Percentiles rank a stretch among this genome's conserved stretches.
These are phyloP conservation scores for Pythium vanterpoolii DNA, from an alignment of 352 stramenopile genomes.

Conservation along the genomic window DNA sequence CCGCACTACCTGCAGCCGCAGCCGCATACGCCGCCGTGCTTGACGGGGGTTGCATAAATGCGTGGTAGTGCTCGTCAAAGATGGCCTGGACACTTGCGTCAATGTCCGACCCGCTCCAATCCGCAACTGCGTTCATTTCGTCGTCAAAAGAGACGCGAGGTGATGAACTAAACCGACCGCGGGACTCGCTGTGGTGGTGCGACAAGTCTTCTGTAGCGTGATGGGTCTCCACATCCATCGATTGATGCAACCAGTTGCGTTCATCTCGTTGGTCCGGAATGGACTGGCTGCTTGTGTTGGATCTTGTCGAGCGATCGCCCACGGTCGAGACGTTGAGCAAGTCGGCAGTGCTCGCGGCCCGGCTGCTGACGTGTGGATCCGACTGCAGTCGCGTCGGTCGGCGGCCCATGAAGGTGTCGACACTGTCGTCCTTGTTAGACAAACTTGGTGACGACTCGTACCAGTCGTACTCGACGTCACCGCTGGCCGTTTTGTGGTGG, in stretches of 20 bases:
- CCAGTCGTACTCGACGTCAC: constrained; percentile 19
- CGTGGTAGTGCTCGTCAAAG: constrained; percentile 9
- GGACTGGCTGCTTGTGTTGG: constrained; percentile 7
- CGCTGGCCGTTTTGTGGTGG: constrained; percentile 12
- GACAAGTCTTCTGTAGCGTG: background rate
- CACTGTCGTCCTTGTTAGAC: background rate
- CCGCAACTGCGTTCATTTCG: constrained; percentile 8
- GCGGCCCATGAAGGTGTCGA: constrained; percentile 25
- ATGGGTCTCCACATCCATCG: background rate
- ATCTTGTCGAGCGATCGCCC: constrained; percentile 13
- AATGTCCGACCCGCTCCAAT: constrained; percentile 9
- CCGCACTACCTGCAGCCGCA: background rate
- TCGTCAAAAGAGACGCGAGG: constrained; percentile 16
- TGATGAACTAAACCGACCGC: background rate
- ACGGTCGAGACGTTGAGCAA: constrained; percentile 19
- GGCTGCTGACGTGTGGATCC: constrained; percentile 16
- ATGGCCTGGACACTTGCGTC: constrained; percentile 13
- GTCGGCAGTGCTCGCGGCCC: constrained; percentile 13
- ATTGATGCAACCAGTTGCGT: background rate
- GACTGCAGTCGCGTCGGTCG: constrained; percentile 2
- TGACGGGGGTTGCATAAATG: background rate
- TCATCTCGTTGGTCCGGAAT: background rate
- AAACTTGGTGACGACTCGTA: constrained; percentile 11
- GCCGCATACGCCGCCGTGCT: background rate
- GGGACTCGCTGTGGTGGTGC: background rate